These are phyloP conservation scores for Dissophora globulifera DNA, from an alignment of 192 early-diverging fungal species.

Conservation along the genomic window DNA sequence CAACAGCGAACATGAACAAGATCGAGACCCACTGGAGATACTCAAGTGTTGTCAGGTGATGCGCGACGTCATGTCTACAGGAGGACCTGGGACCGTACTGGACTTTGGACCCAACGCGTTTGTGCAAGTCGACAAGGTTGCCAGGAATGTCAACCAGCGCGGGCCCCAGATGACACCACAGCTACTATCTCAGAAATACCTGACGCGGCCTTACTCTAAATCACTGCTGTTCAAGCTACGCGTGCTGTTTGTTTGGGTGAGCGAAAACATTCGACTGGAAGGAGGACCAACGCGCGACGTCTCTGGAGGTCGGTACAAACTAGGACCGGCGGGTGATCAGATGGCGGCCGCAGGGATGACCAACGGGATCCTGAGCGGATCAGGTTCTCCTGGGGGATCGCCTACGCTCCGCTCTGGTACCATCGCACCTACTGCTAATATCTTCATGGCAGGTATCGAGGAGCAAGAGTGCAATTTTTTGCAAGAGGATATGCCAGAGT, in stretches of 20 bases:
- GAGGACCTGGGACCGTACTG: background rate
- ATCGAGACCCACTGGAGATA: constrained; percentile 31
- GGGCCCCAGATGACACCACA: constrained; percentile 69
- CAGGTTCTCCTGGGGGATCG: background rate
- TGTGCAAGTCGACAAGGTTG: constrained; percentile 73
- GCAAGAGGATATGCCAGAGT: constrained; percentile 53
- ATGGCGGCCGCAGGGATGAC: background rate
- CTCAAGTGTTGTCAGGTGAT: constrained; percentile 26
- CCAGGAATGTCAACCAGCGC: constrained; percentile 69
- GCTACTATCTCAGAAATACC: constrained; percentile 68
- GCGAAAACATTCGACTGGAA: constrained; percentile 67
- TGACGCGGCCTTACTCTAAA: constrained; percentile 71
- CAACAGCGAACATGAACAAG: background rate
- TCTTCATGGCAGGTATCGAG: constrained; percentile 33
- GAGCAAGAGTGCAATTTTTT: constrained; percentile 33
- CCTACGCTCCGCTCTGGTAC: constrained; percentile 7
- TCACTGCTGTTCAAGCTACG: constrained; percentile 68
- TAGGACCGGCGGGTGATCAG: constrained; percentile 29
- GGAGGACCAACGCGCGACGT: constrained; percentile 39
- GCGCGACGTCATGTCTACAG: background rate
- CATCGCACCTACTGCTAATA: background rate
- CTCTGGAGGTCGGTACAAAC: constrained; percentile 44
- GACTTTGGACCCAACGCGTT: constrained; percentile 55
- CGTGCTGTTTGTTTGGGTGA: constrained; percentile 75
- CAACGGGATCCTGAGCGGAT: too few species aligned